Evolutionary conservation across 345 rosid species (phyloP).

Genomic region (Murraya koenigii): DNA sequence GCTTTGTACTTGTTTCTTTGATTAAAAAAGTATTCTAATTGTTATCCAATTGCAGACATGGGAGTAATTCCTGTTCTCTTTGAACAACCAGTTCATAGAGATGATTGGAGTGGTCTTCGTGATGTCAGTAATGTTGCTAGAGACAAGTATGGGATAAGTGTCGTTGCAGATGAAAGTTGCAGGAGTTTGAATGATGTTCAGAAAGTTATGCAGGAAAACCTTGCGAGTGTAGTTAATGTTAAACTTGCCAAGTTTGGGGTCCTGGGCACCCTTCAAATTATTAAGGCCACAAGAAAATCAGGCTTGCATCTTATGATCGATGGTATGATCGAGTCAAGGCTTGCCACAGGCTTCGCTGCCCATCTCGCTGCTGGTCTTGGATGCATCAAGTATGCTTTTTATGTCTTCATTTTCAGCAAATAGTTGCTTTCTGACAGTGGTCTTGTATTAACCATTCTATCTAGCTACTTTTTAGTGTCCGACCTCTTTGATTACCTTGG

Average conservation of each 20-base stretch:
- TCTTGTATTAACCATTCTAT: background rate
- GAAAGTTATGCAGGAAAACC: conserved; percentile 55
- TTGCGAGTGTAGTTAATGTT: conserved; percentile 69
- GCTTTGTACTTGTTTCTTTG: background rate
- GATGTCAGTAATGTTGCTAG: conserved; percentile 56
- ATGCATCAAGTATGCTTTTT: conserved; percentile 53
- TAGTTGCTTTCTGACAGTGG: background rate
- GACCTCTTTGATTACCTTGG: background rate
- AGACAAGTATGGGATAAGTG: conserved; percentile 57
- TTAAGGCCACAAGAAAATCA: conserved; percentile 53
- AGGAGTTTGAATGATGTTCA: conserved; percentile 61
- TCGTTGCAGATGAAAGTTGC: conserved; percentile 92
- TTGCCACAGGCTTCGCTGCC: conserved; percentile 91
- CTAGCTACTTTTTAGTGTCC: background rate
- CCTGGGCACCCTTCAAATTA: conserved; percentile 67
- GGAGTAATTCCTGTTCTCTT: conserved; percentile 80
- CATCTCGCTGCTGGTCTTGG: conserved; percentile 93
- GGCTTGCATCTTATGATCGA: conserved; percentile 81
- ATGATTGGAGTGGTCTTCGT: conserved; percentile 88
- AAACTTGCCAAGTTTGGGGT: conserved; percentile 85
- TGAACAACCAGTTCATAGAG: conserved; percentile 88
- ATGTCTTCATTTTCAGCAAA: background rate
- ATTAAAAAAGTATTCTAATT: background rate
- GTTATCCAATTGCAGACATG: conserved; percentile 41
- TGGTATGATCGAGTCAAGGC: conserved; percentile 87